phyloP scores from a whole-genome alignment of 139 green algal species.

The Medakamo hakoo region DNA sequence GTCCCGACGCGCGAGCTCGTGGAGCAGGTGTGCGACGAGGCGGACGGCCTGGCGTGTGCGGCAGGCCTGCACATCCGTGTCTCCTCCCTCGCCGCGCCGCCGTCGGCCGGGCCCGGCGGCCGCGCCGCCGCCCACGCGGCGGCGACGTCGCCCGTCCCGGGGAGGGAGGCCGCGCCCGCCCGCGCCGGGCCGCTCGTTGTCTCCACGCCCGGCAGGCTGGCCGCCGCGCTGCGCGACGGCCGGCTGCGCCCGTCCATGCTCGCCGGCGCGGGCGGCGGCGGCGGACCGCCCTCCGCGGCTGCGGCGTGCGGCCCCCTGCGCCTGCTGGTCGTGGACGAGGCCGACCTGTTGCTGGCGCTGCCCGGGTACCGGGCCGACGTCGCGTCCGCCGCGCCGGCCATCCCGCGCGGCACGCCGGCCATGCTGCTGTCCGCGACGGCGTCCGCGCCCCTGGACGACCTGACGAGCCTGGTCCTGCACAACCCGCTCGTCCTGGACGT shows the following conservation, averaged over 20 bases:
- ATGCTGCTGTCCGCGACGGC: constrained; percentile 85
- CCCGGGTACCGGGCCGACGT: constrained; percentile 75
- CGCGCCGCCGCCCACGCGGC: constrained; percentile 19
- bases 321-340: constrained; percentile 83
- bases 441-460: constrained; percentile 49
- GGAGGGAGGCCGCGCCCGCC: constrained; percentile 21
- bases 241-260: constrained; percentile 16
- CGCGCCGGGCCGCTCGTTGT: constrained; percentile 59
- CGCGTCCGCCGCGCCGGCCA: constrained; percentile 34
- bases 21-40: constrained; percentile 60
- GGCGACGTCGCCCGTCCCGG: no score
- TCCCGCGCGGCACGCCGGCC: constrained; percentile 50
- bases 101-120: not conserved
- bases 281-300: not conserved
- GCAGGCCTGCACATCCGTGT: constrained; percentile 12
- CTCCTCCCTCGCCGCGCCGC: constrained; percentile 22
- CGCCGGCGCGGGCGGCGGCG: no score
- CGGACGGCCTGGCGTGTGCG: not conserved
- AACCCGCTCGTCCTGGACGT: constrained; percentile 63
- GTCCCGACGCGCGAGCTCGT: constrained; percentile 88
- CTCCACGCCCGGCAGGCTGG: constrained; percentile 53
- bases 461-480: constrained; percentile 76
- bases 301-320: constrained; percentile 13
- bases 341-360: constrained; percentile 85
- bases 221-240: constrained; percentile 4